Base-by-base conservation (phyloP, 805 yeast genomes). In the Lipomyces japonicus region DNA sequence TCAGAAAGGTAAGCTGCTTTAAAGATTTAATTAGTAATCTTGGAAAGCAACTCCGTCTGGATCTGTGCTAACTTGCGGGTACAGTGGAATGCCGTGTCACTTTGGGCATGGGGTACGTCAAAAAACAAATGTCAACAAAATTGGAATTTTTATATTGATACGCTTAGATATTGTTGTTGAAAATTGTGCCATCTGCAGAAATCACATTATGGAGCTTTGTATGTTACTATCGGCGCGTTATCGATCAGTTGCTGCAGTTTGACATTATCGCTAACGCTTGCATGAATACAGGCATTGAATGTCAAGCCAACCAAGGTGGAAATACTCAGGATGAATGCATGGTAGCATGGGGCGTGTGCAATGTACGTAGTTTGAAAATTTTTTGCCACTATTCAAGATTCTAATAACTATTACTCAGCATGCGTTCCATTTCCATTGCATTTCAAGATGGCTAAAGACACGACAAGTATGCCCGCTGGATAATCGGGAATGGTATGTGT, bases 381-480 rank as follows among this genome's bases (percentile, higher is more conserved):
- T 38, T 46, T 46, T 18, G 16, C n/a, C 9, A 19, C 14, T 38
- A n/a, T 7, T 10, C 25, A 6, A 24, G 19, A 9, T 22, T 34
- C 18, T 16, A 40, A 10, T 30, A 16, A 12, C 35, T 40, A n/a
- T 6, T 10, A 14, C 14, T 18, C 35, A 61, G 63, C 99, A 93
- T 67, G 96, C 96, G n/a, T 93, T 93, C 78, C 99, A 93, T 66
- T 75, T 89, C 70, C 99, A 93, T 71, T 93, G 99, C 70, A 93
- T 93, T 60, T 81, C 88, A 43, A 80, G 95, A 61, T 93, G 98
- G 98, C 79, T 91, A 60, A 84, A 84, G 68, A 86, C 95, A 14
- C 82, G 98, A 71, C 87, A 90, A 55, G 95, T 89, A 21, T 93
- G 99, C 75, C 99, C 99, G 0, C 75, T 93, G 66, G 97, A 91